Evolutionary conservation across 306 rosid species (phyloP).

Genomic region (Styphnolobium japonicum): DNA sequence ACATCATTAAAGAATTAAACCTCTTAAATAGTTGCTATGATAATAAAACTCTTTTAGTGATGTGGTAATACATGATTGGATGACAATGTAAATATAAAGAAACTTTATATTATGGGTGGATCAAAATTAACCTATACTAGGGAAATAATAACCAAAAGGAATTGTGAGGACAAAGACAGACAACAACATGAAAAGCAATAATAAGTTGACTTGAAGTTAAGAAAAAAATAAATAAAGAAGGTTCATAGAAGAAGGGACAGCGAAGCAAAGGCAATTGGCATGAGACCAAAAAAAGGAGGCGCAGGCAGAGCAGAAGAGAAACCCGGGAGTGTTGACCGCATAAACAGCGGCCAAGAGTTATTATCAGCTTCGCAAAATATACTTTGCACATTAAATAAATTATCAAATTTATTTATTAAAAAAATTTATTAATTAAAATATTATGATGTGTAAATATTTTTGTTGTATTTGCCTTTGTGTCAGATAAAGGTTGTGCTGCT

Average conservation of each 20-base stretch:
- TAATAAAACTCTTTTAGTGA: too few species aligned
- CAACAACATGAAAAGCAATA: slow-evolving; percentile 13
- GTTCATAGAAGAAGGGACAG: slow-evolving; percentile 13
- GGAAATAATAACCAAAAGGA: background rate
- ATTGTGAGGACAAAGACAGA: background rate
- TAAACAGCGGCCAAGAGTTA: slow-evolving; percentile 13
- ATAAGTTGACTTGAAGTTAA: slow-evolving; percentile 2
- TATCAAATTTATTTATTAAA: too few species aligned
- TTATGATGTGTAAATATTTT: too few species aligned
- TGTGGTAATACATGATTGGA: too few species aligned
- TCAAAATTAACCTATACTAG: too few species aligned
- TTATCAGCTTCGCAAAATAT: too few species aligned
- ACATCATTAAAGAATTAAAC: too few species aligned
- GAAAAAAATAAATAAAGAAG: background rate
- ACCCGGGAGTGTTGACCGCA: slow-evolving; percentile 2
- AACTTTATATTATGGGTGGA: too few species aligned
- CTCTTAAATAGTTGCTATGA: too few species aligned
- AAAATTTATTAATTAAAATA: too few species aligned
- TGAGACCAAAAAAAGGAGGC: background rate
- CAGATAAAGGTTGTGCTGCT: slow-evolving; percentile 2
- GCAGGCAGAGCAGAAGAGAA: background rate
- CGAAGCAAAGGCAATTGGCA: slow-evolving; percentile 21
- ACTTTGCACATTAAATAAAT: too few species aligned
- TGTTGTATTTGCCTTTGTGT: slow-evolving; percentile 14
- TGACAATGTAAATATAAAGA: too few species aligned